Percentiles rank a stretch among this genome's conserved stretches.
Conservation (phyloP, 441 rosid species). For the Manihot esculenta region DNA sequence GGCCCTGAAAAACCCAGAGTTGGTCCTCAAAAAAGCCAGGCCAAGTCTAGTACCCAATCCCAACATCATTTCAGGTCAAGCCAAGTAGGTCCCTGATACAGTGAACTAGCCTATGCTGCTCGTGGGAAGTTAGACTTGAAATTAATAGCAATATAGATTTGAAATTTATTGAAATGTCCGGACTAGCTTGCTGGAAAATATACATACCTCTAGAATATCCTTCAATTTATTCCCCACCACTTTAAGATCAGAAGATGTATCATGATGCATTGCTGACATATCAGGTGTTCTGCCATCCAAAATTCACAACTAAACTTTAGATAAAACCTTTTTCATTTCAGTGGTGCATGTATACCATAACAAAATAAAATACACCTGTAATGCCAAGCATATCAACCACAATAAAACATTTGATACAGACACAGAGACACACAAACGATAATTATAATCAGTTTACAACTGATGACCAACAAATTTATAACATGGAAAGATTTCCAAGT, state of each 20-base stretch:
- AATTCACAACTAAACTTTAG: too few species aligned
- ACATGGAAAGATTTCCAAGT: neutral
- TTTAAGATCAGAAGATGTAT: conserved; percentile 58
- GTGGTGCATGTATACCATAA: neutral
- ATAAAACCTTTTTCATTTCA: neutral
- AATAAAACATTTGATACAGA: neutral
- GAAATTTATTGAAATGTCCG: neutral
- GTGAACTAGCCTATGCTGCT: too few species aligned
- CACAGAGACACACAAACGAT: neutral
- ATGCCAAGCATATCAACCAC: neutral
- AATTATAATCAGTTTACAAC: neutral
- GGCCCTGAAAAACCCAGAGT: too few species aligned
- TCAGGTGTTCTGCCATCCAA: too few species aligned
- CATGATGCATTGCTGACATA: conserved; percentile 26
- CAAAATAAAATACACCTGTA: neutral
- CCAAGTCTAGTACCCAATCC: too few species aligned
- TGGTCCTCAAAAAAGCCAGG: too few species aligned
- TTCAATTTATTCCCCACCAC: conserved; percentile 44
- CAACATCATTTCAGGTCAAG: too few species aligned
- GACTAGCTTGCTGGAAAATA: neutral
- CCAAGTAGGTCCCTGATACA: too few species aligned
- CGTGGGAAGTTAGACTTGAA: too few species aligned
- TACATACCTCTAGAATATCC: conserved; percentile 57
- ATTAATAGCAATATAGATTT: neutral
- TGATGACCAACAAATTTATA: neutral